Conservation (phyloP, 495 filamentous ascomycete species). For the Lindgomyces ingoldianus region DNA sequence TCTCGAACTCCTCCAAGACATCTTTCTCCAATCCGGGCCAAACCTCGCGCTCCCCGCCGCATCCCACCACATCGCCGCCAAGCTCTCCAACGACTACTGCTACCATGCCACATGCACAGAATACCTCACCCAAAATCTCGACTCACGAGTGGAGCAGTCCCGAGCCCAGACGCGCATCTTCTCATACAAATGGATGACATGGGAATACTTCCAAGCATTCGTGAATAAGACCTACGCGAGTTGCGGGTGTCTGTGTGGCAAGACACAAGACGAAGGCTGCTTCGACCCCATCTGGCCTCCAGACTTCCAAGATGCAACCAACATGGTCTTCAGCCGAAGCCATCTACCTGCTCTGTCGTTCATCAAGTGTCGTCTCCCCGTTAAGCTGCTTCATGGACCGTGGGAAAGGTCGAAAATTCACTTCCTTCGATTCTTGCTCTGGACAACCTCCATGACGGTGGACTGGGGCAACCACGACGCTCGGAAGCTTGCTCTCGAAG, state of each 20-base stretch:
- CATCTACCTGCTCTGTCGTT: conserved; percentile 29
- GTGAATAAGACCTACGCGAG: conserved; percentile 11
- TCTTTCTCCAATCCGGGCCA: conserved; percentile 25
- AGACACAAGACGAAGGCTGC: conserved; percentile 21
- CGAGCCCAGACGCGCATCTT: conserved; percentile 26
- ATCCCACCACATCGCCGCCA: conserved; percentile 26
- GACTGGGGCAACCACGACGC: conserved; percentile 26
- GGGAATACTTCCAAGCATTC: conserved; percentile 24
- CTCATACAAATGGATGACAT: conserved; percentile 29
- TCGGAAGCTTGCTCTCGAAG: conserved; percentile 5
- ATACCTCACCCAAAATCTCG: conserved; percentile 15
- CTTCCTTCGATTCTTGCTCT: conserved; percentile 29
- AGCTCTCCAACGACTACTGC: conserved; percentile 24
- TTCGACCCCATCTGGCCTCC: conserved; percentile 29
- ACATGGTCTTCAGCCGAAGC: conserved; percentile 20
- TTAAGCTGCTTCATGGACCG: conserved; percentile 30
- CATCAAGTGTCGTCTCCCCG: conserved; percentile 28
- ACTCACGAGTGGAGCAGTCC: conserved; percentile 3
- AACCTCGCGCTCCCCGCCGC: conserved; percentile 20
- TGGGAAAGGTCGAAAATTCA: conserved; percentile 27
- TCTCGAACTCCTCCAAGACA: conserved; percentile 29
- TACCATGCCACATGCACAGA: conserved; percentile 22
- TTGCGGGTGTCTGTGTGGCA: conserved; percentile 29
- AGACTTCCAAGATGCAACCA: conserved; percentile 26
- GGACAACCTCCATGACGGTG: conserved; percentile 28